These are phyloP conservation scores for Hypomyces perniciosus DNA, from an alignment of 2,329 filamentous ascomycete genomes.

Conservation along the genomic window DNA sequence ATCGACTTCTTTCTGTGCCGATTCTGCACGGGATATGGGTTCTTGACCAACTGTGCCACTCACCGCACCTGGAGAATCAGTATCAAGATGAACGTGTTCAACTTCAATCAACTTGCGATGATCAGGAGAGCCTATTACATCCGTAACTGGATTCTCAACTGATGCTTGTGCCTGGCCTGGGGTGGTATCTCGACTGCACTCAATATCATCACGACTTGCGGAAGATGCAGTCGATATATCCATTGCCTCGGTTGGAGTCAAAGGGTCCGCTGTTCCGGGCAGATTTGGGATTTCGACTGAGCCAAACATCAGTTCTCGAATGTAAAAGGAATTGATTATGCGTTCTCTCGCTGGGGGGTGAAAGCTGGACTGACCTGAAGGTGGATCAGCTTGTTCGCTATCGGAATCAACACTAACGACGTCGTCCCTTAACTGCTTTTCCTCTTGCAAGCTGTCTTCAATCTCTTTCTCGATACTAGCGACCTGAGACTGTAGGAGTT, in stretches of 20 bases:
- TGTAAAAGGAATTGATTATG: background rate
- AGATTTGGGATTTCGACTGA: background rate
- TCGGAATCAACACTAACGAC: slow-evolving; percentile 15
- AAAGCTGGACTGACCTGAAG: slow-evolving; percentile 11
- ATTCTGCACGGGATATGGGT: background rate
- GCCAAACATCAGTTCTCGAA: background rate
- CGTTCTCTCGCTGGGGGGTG: background rate
- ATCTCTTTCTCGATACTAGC: slow-evolving; percentile 44
- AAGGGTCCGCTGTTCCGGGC: background rate
- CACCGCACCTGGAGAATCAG: background rate
- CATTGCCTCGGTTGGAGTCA: slow-evolving; percentile 1
- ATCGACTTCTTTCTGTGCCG: background rate
- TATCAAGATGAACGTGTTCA: too few relatives aligned
- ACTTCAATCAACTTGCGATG: too few relatives aligned
- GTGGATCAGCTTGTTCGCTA: slow-evolving; percentile 9
- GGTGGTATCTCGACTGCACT: background rate
- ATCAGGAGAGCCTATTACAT: background rate
- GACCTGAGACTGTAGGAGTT: slow-evolving; percentile 41
- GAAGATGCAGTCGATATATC: slow-evolving; percentile 7
- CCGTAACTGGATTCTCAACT: background rate
- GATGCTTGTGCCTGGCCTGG: background rate
- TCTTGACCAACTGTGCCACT: background rate
- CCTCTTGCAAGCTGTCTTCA: slow-evolving; percentile 30
- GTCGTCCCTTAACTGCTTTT: slow-evolving; percentile 28
- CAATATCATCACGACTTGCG: background rate